Base-by-base conservation (phyloP, 768 basidiomycete genomes). In the Lactarius sanguifluus region DNA sequence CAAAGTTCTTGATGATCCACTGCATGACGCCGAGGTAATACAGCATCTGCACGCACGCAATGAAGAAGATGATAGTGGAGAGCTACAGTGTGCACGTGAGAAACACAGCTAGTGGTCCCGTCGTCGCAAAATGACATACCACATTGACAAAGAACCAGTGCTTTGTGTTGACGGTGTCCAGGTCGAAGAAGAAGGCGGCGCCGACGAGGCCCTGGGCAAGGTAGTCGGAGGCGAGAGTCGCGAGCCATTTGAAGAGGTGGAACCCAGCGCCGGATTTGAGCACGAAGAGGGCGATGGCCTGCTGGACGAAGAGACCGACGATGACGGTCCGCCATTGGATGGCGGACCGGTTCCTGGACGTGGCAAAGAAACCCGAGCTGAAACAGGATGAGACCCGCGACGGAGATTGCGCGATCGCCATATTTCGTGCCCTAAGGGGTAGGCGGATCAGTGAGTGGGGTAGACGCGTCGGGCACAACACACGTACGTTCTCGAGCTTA, bases 1-100 rank as follows among this genome's bases (percentile, higher is more conserved):
- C 94, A 73, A 96, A 94, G 75, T 92, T 81, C 72, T 84, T 85
- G 76, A 96, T 86, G 72, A 96, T 76, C 93, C 94, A 96, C 80
- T 95, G 92, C 92, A 96, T 95, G 38, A 92, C 89, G 59, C 94
- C 91, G 62, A 92, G 78, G 77, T 94, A 90, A 79, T 94, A 95
- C 77, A 92, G 76, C 91, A 94, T 93, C 76, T 95, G 92, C 62
- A 95, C 85, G 70, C 92, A 90, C 32, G 94, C 93, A 71, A 97
- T 85, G 82, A 97, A 97, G 83, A 96, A 96, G 73, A 97, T 92
- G 76, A 96, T 90, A 23, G 89, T 83, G 12, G 83, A 73, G 47
- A 94, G 84, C 85, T 90, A 36, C 18, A 6, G n/a, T 12, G 20
- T 10, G 20, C 16, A 23, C 13, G 10, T 40, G 28, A 34, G 52